Percentiles rank a stretch among this genome's conserved stretches.
Evolutionary conservation across 768 basidiomycete species (phyloP).

Genomic region (Chiua virens): DNA sequence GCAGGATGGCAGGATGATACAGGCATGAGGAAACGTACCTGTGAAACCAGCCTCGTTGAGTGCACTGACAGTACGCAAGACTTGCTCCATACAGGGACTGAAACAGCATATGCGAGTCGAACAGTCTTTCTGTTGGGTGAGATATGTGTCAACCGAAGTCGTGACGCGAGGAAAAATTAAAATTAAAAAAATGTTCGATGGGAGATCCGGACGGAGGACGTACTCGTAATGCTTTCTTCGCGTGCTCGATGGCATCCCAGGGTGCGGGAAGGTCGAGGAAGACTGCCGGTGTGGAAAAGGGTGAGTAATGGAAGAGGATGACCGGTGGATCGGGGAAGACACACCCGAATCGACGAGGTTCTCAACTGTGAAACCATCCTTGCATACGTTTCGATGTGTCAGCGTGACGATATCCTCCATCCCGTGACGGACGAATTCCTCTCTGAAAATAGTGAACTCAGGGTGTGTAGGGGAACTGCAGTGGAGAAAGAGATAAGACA

Average conservation of each 20-base stretch:
- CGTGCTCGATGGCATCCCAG: constrained; percentile 93
- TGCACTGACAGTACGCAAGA: constrained; percentile 85
- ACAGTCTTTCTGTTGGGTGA: constrained; percentile 72
- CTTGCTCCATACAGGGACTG: constrained; percentile 98
- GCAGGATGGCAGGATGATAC: not conserved
- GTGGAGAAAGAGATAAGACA: constrained; percentile 22
- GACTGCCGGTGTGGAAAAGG: constrained; percentile 47
- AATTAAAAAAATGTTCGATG: not conserved
- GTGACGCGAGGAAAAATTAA: not conserved
- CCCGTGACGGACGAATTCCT: constrained; percentile 84
- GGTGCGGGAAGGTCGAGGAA: constrained; percentile 99
- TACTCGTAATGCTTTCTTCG: constrained; percentile 79
- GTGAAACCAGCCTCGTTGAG: constrained; percentile 89
- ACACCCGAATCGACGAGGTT: constrained; percentile 79
- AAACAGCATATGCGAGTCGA: constrained; percentile 94
- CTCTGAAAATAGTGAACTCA: constrained; percentile 44
- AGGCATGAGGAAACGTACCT: constrained; percentile 41
- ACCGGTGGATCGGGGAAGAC: constrained; percentile 19
- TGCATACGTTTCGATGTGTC: constrained; percentile 95
- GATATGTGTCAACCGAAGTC: not conserved
- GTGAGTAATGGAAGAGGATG: not conserved
- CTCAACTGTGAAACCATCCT: constrained; percentile 86
- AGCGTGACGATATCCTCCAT: constrained; percentile 74
- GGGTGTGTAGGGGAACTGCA: not conserved
- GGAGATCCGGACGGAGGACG: constrained; percentile 27